A percentile compares a stretch with the other conserved stretches of the same genome.
Evolutionary conservation across 352 stramenopile genomes (phyloP).

Genomic region (Phytopythium boreale): DNA sequence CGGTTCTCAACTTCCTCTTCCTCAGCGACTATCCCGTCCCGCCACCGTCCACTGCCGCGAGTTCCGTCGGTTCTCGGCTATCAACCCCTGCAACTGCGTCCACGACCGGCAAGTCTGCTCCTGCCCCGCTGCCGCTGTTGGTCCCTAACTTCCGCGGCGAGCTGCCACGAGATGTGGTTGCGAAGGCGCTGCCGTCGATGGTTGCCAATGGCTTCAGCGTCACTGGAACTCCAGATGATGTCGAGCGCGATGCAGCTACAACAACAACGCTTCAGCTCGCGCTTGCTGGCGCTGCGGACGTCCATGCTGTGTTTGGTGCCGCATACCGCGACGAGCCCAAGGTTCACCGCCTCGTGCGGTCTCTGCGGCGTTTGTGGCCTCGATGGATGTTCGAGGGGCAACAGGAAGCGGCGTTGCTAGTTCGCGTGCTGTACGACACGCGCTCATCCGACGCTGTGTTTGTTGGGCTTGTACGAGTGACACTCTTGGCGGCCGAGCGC

Average conservation of each 20-base stretch:
- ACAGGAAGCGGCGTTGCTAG: constrained; percentile 50
- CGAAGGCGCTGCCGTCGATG: neutral
- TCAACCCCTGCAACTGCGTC: neutral
- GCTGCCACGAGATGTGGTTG: constrained; percentile 39
- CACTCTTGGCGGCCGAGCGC: constrained; percentile 31
- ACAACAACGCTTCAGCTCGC: constrained; percentile 32
- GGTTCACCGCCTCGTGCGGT: constrained; percentile 55
- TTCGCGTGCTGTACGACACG: constrained; percentile 62
- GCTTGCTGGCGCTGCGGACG: constrained; percentile 47
- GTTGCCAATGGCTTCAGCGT: neutral
- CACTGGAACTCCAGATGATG: neutral
- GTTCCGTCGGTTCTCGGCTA: neutral
- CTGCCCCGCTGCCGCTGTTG: constrained; percentile 24
- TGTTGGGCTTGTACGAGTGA: constrained; percentile 58
- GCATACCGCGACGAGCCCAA: constrained; percentile 60
- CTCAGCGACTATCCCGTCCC: constrained; percentile 40
- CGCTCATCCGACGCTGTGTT: constrained; percentile 65
- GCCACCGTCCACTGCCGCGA: constrained; percentile 8
- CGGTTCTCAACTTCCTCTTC: constrained; percentile 62
- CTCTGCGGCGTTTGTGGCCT: constrained; percentile 58
- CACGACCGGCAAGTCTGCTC: neutral
- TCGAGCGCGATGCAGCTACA: constrained; percentile 28
- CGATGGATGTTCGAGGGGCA: constrained; percentile 74
- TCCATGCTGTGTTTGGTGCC: constrained; percentile 63
- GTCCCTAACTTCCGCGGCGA: constrained; percentile 71